Conservation (phyloP, 495 filamentous ascomycete species). For the Aspergillus nidulans region DNA sequence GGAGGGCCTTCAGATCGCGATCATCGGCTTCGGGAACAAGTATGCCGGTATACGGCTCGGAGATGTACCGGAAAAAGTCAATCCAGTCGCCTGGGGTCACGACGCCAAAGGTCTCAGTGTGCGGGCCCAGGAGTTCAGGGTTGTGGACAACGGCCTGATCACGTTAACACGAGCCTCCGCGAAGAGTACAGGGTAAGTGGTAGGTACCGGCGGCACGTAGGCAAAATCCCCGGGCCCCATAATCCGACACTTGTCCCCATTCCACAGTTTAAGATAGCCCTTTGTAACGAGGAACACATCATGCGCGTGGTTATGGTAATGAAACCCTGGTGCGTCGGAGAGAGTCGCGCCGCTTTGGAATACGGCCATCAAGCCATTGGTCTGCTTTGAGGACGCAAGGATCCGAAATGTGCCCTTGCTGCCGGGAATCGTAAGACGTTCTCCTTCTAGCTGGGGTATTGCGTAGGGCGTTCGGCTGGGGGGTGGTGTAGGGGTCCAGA, state of each 20-base stretch:
- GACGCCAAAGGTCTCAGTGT: slow-evolving; percentile 42
- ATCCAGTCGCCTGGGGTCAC: slow-evolving; percentile 51
- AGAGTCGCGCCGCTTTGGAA: slow-evolving; percentile 41
- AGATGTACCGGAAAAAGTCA: slow-evolving; percentile 48
- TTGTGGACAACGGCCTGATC: slow-evolving; percentile 28
- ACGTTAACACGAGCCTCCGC: too few species aligned
- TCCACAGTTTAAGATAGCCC: slow-evolving; percentile 45
- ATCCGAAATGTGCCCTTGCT: slow-evolving; percentile 42
- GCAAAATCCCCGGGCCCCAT: slow-evolving; percentile 47
- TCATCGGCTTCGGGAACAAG: slow-evolving; percentile 45
- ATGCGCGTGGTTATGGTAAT: slow-evolving; percentile 46
- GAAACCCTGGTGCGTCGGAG: slow-evolving; percentile 42
- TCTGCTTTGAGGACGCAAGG: slow-evolving; percentile 43
- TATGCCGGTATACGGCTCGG: slow-evolving; percentile 45
- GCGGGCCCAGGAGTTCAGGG: slow-evolving; percentile 37
- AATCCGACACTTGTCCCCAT: slow-evolving; percentile 40
- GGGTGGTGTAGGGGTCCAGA: slow-evolving; percentile 19
- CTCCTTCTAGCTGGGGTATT: slow-evolving; percentile 39
- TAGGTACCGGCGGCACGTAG: slow-evolving; percentile 41
- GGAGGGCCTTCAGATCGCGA: slow-evolving; percentile 34
- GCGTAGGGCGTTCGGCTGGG: slow-evolving; percentile 33
- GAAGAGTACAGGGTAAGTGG: too few species aligned
- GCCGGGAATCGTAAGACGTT: slow-evolving; percentile 42
- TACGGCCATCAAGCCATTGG: slow-evolving; percentile 41
- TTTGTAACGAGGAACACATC: slow-evolving; percentile 47